Evolutionary conservation across 192 early-diverging fungal genomes (phyloP).

Genomic region (Lobosporangium transversale): DNA sequence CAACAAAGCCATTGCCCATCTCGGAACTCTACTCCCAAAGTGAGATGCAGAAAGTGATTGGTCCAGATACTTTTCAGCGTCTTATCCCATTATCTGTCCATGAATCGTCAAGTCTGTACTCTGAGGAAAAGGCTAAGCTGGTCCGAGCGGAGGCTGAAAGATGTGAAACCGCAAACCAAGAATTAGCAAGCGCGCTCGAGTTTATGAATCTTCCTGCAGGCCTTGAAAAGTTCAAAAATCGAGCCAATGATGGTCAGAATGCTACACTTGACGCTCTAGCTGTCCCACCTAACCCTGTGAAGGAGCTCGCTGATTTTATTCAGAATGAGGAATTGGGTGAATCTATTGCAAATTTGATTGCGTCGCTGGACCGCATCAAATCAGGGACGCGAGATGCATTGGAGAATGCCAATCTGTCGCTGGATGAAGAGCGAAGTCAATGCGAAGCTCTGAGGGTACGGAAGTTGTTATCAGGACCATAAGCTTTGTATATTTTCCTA

Average conservation of each 20-base stretch:
- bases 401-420: slow-evolving; percentile 66
- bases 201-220: slow-evolving; percentile 88
- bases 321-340: slow-evolving; percentile 64
- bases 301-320: slow-evolving; percentile 69
- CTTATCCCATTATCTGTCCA: slow-evolving; percentile 95
- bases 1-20: slow-evolving; percentile 83
- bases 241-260: slow-evolving; percentile 51
- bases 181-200: slow-evolving; percentile 83
- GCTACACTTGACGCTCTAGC: slow-evolving; percentile 62
- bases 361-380: slow-evolving; percentile 73
- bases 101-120: slow-evolving; percentile 92
- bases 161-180: slow-evolving; percentile 84
- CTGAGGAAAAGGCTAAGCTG: slow-evolving; percentile 96
- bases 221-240: slow-evolving; percentile 80
- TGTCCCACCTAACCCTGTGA: slow-evolving; percentile 67
- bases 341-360: slow-evolving; percentile 66
- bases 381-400: slow-evolving; percentile 70
- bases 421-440: slow-evolving; percentile 91
- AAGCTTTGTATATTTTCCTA: too few species aligned
- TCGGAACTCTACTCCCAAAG: slow-evolving; percentile 75
- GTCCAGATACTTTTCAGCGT: slow-evolving; percentile 86
- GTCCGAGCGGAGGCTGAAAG: slow-evolving; percentile 82
- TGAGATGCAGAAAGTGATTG: slow-evolving; percentile 88
- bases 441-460: slow-evolving; percentile 80
- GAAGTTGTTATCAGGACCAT: too few species aligned